phyloP scores from a whole-genome alignment of 31 red algal species.

The Bonnemaisonia californica region DNA sequence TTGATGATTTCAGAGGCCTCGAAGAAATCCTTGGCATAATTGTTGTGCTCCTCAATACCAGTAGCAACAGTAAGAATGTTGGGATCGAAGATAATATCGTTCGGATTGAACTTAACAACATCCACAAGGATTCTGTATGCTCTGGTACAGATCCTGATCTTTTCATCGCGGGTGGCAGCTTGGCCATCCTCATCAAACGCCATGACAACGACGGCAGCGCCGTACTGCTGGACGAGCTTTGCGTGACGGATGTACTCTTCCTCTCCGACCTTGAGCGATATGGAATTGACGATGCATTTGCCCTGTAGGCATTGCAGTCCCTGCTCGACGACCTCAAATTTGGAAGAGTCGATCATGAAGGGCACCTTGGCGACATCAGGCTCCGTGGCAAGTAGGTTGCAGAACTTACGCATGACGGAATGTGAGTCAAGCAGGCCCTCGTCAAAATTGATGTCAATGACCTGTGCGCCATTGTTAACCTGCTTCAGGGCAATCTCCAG shows the following conservation, averaged over 20 bases:
- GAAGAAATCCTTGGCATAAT: conserved; percentile 84
- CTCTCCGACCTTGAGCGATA: conserved; percentile 80
- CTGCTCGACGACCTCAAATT: conserved; percentile 85
- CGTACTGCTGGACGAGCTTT: conserved; percentile 74
- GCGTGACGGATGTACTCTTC: conserved; percentile 76
- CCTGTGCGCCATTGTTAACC: conserved; percentile 88
- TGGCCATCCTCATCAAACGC: conserved; percentile 89
- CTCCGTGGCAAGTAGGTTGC: conserved; percentile 87
- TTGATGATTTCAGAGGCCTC: conserved; percentile 69
- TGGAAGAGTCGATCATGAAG: conserved; percentile 94
- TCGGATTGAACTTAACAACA: conserved; percentile 80
- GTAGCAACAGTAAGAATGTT: conserved; percentile 93
- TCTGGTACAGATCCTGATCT: conserved; percentile 75
- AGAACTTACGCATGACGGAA: conserved; percentile 84
- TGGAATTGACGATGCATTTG: conserved; percentile 91
- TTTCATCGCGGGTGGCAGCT: conserved; percentile 78
- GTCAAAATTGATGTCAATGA: conserved; percentile 93
- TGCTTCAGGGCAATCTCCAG: conserved; percentile 91
- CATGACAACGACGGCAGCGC: conserved; percentile 90
- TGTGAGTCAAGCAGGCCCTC: conserved; percentile 87
- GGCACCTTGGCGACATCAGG: conserved; percentile 92
- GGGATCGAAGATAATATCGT: conserved; percentile 92
- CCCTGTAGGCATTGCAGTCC: conserved; percentile 82
- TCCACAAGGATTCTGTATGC: conserved; percentile 86
- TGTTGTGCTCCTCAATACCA: conserved; percentile 93